Base-by-base conservation (phyloP, 2,329 filamentous ascomycete genomes). In the Fusarium staphyleae region DNA sequence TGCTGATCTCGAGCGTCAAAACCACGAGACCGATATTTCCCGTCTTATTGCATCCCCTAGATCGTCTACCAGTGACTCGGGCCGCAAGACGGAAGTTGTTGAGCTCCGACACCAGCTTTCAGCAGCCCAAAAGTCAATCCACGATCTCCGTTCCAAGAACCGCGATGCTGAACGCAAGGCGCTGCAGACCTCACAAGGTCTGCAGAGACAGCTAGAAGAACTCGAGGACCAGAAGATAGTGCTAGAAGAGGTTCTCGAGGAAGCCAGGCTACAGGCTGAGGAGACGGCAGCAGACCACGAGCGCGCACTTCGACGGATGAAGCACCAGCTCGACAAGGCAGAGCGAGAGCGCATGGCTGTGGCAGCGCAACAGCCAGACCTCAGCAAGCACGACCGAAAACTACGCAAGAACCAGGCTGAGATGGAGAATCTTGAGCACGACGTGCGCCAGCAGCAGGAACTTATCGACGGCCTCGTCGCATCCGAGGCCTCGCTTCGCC, bases 391-490 rank as follows among this genome's bases (percentile, higher is more conserved):
- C 66, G 80, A 83, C 35, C 77, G 80, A 33, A 83, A 87, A 52
- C 74, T 90, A 19, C 85, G 84, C 55, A 81, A 84, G 65, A 82
- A 82, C 15, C 86, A 88, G 70, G 77, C 85, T 11, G 83, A 88
- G 66, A 77, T 82, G 34, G 85, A 90, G 70, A 82, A 86, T 28
- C 78, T 95, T n/a, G 87, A 90, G 62, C 80, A 90, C 52, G 86
- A 90, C 66, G 80, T 95, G 22, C 79, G 82, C 5, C 85, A 89
- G 66, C 86, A 89, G 56, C 87, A 91, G 48, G 79, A 84, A 48
- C 81, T 85, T 12, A 83, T 93, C 41, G 82, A 83, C 33, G 73
- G 77, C 26, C 77, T 86, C 22, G 74, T 78, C 28, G 75, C 75
- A 12, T 80, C 82, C n/a, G 85, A 89, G 65, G 75, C 77, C 15